Base-by-base conservation (phyloP, 2,329 filamentous ascomycete genomes). In the Cladosporium colombiae region DNA sequence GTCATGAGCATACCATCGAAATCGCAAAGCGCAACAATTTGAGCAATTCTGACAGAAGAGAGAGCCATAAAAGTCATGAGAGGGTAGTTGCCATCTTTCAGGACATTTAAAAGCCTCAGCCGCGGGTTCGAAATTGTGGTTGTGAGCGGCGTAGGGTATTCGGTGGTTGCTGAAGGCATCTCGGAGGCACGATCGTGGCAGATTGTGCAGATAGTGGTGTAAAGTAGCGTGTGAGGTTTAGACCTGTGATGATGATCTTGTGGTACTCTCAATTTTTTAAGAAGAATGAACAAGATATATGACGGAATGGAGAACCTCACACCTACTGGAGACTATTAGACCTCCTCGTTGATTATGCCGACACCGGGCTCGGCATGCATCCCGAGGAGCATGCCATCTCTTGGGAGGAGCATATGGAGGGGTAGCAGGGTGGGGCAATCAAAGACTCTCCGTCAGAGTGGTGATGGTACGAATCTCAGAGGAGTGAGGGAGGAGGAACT, bases 11-110 rank as follows among this genome's bases (percentile, higher is more conserved):
- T 46, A 59, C 64, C 90, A 73, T 91, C 88, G 1, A 88, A 82
- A 0, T 87, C 88, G 2, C 83, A 84, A 64, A 86, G 80, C 1
- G 89, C 88, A 57, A 91, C 78, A 21, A 84, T 80, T 65, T 85
- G 83, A 37, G 83, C 82, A 66, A 76, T 73, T 49, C 83, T 79
- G 0, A 83, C 75, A 0, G 81, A 82, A 2, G 81, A 80, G 11
- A 84, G 75, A 31, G 78, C 82, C 71, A 84, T 74, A 70, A 85
- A 84, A 37, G 60, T 62, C 60, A 62, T 62, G 23, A 62, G 65
- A 0, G 81, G 81, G 65, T 74, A 80, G 25, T 77, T 74, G 27
- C 75, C 75, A 16, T 74, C 69, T 64, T 73, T 76, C 68, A 83
- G 71, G 44, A 78, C 79, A 65, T 83, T 83, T 66, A 83, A 77